These are phyloP conservation scores for Canavalia gladiata DNA, from an alignment of 306 rosid genomes.

Conservation along the genomic window DNA sequence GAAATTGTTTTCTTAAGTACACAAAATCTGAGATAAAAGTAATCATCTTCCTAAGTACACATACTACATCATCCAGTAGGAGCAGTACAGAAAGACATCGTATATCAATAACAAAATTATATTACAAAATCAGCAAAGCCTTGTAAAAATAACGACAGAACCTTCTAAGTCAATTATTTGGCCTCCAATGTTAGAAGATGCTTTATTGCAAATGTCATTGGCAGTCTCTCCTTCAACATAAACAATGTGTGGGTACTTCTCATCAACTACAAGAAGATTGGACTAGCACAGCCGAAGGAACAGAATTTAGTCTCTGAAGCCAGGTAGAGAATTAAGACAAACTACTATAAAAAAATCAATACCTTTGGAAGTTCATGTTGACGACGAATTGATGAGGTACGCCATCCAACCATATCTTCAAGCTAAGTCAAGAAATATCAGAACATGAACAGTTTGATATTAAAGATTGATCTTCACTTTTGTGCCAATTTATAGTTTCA, in stretches of 20 bases:
- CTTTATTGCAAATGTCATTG: conserved; percentile 45
- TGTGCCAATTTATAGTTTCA: conserved; percentile 32
- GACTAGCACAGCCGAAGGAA: conserved; percentile 62
- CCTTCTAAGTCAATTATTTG: conserved; percentile 44
- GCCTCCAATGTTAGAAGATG: conserved; percentile 27
- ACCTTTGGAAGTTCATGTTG: conserved; percentile 97
- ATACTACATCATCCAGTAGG: background rate
- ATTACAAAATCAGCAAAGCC: conserved; percentile 10
- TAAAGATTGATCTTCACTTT: conserved; percentile 31
- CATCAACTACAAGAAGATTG: conserved; percentile 70
- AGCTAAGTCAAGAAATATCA: conserved; percentile 62
- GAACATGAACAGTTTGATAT: conserved; percentile 22
- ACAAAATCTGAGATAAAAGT: background rate
- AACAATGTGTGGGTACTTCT: conserved; percentile 84
- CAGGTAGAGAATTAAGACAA: conserved; percentile 28
- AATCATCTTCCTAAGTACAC: background rate
- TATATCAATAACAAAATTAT: background rate
- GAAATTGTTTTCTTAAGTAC: background rate
- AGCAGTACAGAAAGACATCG: background rate
- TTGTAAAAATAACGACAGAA: background rate
- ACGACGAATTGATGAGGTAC: conserved; percentile 97
- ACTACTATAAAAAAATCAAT: conserved; percentile 40
- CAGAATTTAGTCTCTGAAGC: conserved; percentile 36
- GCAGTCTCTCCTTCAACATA: conserved; percentile 60
- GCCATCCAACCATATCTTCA: conserved; percentile 98